A percentile compares a stretch with the other conserved stretches of the same genome.
phyloP scores from a whole-genome alignment of 2,329 filamentous ascomycete species.

The Phyllosticta ampelicida region DNA sequence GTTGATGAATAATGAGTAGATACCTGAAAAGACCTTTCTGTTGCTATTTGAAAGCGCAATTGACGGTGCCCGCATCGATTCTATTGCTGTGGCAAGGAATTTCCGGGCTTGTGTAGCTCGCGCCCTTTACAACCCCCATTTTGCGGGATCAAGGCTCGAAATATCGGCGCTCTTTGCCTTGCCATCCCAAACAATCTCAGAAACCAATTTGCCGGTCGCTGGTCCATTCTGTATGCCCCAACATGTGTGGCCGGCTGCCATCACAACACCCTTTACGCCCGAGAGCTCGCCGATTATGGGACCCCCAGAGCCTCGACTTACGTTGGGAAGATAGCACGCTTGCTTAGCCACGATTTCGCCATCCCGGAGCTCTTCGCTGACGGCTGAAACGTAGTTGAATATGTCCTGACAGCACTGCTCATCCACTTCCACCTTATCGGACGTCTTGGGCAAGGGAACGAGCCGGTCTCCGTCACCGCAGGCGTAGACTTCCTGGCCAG shows the following conservation, averaged over 20 bases:
- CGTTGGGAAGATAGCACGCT: conserved; percentile 86
- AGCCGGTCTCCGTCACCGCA: conserved; percentile 79
- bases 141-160: conserved; percentile 31
- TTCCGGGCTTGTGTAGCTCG: not conserved
- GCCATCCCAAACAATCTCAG: conserved; percentile 38
- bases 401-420: conserved; percentile 72
- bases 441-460: conserved; percentile 63
- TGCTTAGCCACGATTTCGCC: conserved; percentile 59
- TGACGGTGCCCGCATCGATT: not conserved
- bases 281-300: conserved; percentile 67
- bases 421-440: conserved; percentile 67
- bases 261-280: conserved; percentile 58
- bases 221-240: conserved; percentile 98
- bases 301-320: conserved; percentile 47
- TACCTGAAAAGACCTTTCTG: not conserved
- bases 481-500: conserved; percentile 81
- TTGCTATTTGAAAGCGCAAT: not conserved
- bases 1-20: not conserved
- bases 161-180: conserved; percentile 32
- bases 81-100: not conserved
- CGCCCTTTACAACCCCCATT: conserved; percentile 12
- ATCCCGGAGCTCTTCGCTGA: conserved; percentile 39
- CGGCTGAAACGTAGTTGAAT: conserved; percentile 60
- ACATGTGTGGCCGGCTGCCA: conserved; percentile 88
- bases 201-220: conserved; percentile 49